A percentile compares a stretch with the other conserved stretches of the same genome.
Conservation (phyloP, 2,329 filamentous ascomycete genomes). For the Colletotrichum musae region DNA sequence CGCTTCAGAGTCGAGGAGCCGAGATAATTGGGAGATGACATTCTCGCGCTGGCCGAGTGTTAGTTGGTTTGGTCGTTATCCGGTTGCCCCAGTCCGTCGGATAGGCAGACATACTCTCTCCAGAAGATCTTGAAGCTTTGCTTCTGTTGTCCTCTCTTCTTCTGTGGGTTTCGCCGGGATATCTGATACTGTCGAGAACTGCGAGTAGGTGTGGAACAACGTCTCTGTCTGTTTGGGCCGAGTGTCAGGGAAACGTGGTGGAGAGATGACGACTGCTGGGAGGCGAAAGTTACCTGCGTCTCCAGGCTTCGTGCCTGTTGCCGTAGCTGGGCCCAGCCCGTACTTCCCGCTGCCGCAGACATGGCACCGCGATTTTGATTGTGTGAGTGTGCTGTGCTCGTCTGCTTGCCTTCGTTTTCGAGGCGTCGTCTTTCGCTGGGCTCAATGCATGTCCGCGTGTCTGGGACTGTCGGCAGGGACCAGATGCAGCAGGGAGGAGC, state of each 20-base stretch:
- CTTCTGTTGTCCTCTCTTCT: conserved; percentile 85
- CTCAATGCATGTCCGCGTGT: conserved; percentile 30
- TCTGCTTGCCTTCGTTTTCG: conserved; percentile 5
- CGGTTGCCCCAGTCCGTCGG: neutral
- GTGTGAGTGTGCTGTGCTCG: conserved; percentile 18
- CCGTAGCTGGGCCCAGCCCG: conserved; percentile 93
- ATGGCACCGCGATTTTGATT: conserved; percentile 52
- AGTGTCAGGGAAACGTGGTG: conserved; percentile 35
- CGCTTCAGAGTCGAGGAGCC: conserved; percentile 93
- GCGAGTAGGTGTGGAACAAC: conserved; percentile 88
- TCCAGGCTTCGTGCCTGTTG: conserved; percentile 92
- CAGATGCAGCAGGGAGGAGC: conserved; percentile 37
- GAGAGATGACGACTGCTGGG: conserved; percentile 3
- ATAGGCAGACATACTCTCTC: conserved; percentile 74
- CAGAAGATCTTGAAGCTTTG: conserved; percentile 86
- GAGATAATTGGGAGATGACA: conserved; percentile 84
- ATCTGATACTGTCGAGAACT: conserved; percentile 85
- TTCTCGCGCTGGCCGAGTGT: conserved; percentile 76
- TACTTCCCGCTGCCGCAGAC: conserved; percentile 67
- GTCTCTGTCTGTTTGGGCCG: conserved; percentile 79
- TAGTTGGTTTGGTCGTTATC: neutral
- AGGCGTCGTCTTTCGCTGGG: conserved; percentile 34
- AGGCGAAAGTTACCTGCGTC: conserved; percentile 78
- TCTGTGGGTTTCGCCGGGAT: conserved; percentile 87
- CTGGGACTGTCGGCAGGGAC: conserved; percentile 36